Evolutionary conservation across 225 moss, liverwort and hornwort species (phyloP).

Genomic region (Marchantia polymorpha): DNA sequence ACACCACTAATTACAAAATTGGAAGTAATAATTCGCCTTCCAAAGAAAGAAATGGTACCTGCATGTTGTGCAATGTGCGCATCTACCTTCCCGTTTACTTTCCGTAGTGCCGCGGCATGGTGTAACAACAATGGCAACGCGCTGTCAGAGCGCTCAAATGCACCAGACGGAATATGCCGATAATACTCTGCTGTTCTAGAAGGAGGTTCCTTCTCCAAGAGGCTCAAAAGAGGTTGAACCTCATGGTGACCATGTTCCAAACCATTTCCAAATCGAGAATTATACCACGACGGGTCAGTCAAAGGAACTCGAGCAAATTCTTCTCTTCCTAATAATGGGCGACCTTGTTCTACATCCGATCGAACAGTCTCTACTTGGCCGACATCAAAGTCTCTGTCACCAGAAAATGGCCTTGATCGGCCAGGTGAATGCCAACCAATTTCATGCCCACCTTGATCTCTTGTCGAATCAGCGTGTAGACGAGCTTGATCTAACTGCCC

Average conservation of each 20-base stretch:
- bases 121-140: slow-evolving; percentile 43
- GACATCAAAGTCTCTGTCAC: slow-evolving; percentile 33
- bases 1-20: background rate
- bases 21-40: background rate
- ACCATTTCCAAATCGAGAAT: slow-evolving; percentile 29
- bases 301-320: slow-evolving; percentile 25
- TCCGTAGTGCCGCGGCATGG: slow-evolving; percentile 35
- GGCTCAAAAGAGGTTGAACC: slow-evolving; percentile 44
- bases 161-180: slow-evolving; percentile 28
- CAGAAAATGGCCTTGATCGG: slow-evolving; percentile 28
- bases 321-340: slow-evolving; percentile 18
- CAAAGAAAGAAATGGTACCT: slow-evolving; percentile 25
- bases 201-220: slow-evolving; percentile 50
- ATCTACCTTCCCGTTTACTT: slow-evolving; percentile 44
- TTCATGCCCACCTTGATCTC: slow-evolving; percentile 37
- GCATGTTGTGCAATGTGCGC: slow-evolving; percentile 29
- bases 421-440: slow-evolving; percentile 43
- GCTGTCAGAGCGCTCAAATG: slow-evolving; percentile 41
- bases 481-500: slow-evolving; percentile 45
- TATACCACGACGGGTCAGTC: slow-evolving; percentile 35
- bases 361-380: slow-evolving; percentile 36
- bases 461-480: slow-evolving; percentile 17
- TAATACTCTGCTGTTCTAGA: slow-evolving; percentile 38
- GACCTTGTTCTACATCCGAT: slow-evolving; percentile 35
- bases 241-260: slow-evolving; percentile 43